phyloP scores from a whole-genome alignment of 345 rosid genomes.

The Combretum micranthum region DNA sequence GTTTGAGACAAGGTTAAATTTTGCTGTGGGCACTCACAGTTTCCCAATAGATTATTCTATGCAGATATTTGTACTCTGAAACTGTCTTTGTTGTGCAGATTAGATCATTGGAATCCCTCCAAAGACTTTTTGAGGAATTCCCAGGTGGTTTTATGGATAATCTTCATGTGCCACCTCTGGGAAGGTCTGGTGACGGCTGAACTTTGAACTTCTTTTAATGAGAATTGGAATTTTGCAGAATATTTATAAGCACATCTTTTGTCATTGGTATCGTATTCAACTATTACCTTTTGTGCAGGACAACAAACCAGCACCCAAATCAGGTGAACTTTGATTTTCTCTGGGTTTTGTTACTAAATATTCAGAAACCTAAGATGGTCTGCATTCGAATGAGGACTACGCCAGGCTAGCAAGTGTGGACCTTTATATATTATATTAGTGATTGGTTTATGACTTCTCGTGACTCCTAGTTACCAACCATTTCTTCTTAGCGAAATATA shows the following conservation, averaged over 20 bases:
- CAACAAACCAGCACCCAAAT: slow-evolving; percentile 25
- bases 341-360: too few relatives aligned
- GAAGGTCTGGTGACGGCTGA: slow-evolving; percentile 30
- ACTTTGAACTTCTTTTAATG: neutral
- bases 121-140: slow-evolving; percentile 76
- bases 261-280: neutral
- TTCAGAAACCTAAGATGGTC: too few relatives aligned
- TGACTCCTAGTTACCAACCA: too few relatives aligned
- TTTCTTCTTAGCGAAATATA: too few relatives aligned
- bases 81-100: slow-evolving; percentile 40
- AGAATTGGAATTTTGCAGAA: neutral
- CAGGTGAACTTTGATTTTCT: slow-evolving; percentile 30
- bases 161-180: slow-evolving; percentile 52
- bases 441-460: too few relatives aligned
- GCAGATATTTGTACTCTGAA: slow-evolving; percentile 5
- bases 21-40: too few relatives aligned
- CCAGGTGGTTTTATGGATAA: slow-evolving; percentile 72
- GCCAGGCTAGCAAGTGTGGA: too few relatives aligned
- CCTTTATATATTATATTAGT: too few relatives aligned
- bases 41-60: neutral
- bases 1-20: too few relatives aligned
- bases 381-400: too few relatives aligned
- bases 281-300: slow-evolving; percentile 39
- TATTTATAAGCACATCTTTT: neutral
- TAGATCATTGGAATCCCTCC: slow-evolving; percentile 86